Base-by-base conservation (phyloP, 768 basidiomycete genomes). In the Mycena filopes region DNA sequence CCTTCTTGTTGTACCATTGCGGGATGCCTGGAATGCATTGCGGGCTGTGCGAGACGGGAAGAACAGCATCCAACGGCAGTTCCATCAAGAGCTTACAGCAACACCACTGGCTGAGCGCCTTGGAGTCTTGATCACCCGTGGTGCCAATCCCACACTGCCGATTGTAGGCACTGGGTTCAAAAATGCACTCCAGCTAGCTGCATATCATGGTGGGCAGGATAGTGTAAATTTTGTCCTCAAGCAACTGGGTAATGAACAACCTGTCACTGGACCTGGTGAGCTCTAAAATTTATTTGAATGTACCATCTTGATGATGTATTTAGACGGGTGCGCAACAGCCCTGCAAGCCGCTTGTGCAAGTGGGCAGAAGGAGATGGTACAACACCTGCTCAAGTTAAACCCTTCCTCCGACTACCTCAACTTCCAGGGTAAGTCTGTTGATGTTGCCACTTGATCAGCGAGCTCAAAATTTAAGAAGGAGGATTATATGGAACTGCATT, bases 21-120 rank as follows among this genome's bases (percentile, higher is more conserved):
- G 50, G n/a, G 59, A 60, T 53, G 49, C 58, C 33, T 58, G 47
- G 45, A 58, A 58, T 9, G 56, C 56, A 23, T 31, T 47, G 9
- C 45, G 29, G 5, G 58, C 49, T 41, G 31, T 60, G 16, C 46
- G 21, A 41, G 21, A 25, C 40, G 46, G 29, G 49, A 20, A 15
- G 45, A 45, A 7, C 55, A 43, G 15, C 25, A 40, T 56, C 29
- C 25, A 56, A 20, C 26, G 45, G 13, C 41, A 26, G 33, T 55
- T 55, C 41, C 26, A 55, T n/a, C n/a, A 42, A 25, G 54, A 42
- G n/a, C 23, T 45, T 43, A 28, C 25, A 20, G 54, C 54, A 31
- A 55, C 40, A 12, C 42, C 54, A 43, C 9, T 55, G 29, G 4
- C 4, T 3, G 54, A 55, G 23, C 42, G 40, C 26, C 54, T 55